Percentiles rank a stretch among this genome's conserved stretches.
Conservation (phyloP, 1,284 basidiomycete species). For the Ustilago lituana region DNA sequence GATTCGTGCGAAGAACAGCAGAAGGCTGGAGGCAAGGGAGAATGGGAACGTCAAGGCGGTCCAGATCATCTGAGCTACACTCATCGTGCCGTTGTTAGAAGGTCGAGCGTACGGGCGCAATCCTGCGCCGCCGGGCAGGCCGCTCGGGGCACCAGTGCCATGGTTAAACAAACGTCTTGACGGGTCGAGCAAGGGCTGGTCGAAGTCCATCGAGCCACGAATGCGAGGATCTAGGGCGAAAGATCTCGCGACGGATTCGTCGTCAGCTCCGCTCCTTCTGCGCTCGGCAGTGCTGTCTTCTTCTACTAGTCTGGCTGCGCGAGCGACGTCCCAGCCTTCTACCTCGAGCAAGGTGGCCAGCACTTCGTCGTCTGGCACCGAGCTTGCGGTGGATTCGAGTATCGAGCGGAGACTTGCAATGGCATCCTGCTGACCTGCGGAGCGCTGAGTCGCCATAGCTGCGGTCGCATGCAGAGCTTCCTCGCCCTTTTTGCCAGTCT, state of each 20-base stretch:
- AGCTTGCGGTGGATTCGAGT: conserved; percentile 17
- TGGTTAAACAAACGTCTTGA: background rate
- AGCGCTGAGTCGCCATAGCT: conserved; percentile 24
- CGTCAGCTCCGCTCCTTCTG: conserved; percentile 44
- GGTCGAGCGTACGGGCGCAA: conserved; percentile 22
- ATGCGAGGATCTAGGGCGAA: conserved; percentile 33
- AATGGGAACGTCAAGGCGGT: conserved; percentile 47
- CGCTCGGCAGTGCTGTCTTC: conserved; percentile 44
- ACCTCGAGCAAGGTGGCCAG: conserved; percentile 48
- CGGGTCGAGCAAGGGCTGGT: conserved; percentile 2
- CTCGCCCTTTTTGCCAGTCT: background rate
- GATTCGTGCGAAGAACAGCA: conserved; percentile 43
- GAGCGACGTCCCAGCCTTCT: conserved; percentile 44
- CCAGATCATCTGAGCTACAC: conserved; percentile 46
- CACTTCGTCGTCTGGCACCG: conserved; percentile 29
- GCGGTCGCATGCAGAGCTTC: background rate
- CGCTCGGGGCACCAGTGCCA: conserved; percentile 19
- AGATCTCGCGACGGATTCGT: conserved; percentile 45
- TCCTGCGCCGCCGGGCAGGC: conserved; percentile 30
- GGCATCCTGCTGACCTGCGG: conserved; percentile 37
- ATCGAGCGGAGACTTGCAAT: conserved; percentile 35
- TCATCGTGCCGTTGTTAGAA: conserved; percentile 4
- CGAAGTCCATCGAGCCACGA: conserved; percentile 31
- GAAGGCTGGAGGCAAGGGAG: conserved; percentile 38
- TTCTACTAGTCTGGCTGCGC: conserved; percentile 38